These are phyloP conservation scores for Plicaturopsis crispa DNA, from an alignment of 768 basidiomycete genomes.

Conservation along the genomic window DNA sequence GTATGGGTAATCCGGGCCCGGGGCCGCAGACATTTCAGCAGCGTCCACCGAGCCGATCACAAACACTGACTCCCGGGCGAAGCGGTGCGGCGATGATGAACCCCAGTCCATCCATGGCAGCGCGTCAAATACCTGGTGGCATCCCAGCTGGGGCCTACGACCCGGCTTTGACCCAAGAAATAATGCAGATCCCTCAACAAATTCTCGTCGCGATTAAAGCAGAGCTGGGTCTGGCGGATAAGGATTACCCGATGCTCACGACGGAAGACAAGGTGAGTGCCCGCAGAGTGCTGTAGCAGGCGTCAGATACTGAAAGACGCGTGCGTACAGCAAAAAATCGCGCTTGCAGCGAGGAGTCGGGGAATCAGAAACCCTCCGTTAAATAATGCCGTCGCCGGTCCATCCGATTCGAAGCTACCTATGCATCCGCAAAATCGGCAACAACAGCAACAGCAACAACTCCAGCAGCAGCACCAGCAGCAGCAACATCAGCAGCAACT, in stretches of 20 bases:
- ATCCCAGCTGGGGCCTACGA: slow-evolving; percentile 13
- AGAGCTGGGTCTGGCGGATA: slow-evolving; percentile 38
- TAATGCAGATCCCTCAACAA: slow-evolving; percentile 29
- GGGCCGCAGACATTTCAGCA: slow-evolving; percentile 32
- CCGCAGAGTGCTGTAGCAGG: no score
- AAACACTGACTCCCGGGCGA: slow-evolving; percentile 44
- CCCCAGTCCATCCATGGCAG: slow-evolving; percentile 49
- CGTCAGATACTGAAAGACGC: neutral
- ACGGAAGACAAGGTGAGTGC: slow-evolving; percentile 55
- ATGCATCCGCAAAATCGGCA: slow-evolving; percentile 25
- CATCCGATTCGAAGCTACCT: slow-evolving; percentile 31
- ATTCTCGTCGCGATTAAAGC: slow-evolving; percentile 27
- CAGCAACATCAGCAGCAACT: slow-evolving; percentile 11
- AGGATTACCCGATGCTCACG: slow-evolving; percentile 35
- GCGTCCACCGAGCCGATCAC: slow-evolving; percentile 56
- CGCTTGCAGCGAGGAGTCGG: no score
- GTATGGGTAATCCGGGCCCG: slow-evolving; percentile 29
- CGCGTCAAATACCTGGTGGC: slow-evolving; percentile 33
- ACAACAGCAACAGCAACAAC: slow-evolving; percentile 13
- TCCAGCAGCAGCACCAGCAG: slow-evolving; percentile 14
- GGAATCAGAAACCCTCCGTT: no score
- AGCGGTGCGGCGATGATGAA: slow-evolving; percentile 38
- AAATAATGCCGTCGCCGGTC: slow-evolving; percentile 31
- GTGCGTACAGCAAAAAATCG: no score
- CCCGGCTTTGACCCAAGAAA: slow-evolving; percentile 29